Percentiles rank a stretch among this genome's conserved stretches.
Evolutionary conservation across 495 filamentous ascomycete species (phyloP).

Genomic region (Penicillium desertorum): DNA sequence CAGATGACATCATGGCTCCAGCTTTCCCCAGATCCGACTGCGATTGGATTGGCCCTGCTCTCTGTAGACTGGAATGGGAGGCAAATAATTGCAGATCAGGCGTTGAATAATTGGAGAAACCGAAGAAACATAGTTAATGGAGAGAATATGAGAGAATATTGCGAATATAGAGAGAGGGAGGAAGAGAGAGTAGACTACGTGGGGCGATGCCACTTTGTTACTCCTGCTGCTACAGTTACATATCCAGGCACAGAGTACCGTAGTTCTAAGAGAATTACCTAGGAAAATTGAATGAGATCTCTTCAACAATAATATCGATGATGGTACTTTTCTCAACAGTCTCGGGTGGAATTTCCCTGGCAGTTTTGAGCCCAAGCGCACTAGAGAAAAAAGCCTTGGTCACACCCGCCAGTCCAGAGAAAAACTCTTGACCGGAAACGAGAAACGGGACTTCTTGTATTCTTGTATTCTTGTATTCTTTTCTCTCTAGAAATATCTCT

Average conservation of each 20-base stretch:
- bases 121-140: not conserved
- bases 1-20: conserved; percentile 1
- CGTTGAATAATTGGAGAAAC: not conserved
- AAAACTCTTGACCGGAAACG: conserved; percentile 2
- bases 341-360: conserved; percentile 5
- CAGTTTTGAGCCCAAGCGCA: conserved; percentile 1
- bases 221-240: not conserved
- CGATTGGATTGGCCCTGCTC: not conserved
- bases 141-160: not conserved
- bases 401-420: conserved; percentile 5
- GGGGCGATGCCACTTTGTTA: not conserved
- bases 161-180: not conserved
- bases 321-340: not conserved
- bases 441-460: not conserved
- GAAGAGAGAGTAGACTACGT: not conserved
- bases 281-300: not conserved
- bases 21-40: conserved; percentile 2
- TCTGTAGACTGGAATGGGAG: not conserved
- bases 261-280: not conserved
- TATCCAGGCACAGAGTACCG: not conserved
- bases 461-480: not conserved
- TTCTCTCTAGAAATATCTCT: not conserved
- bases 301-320: not conserved
- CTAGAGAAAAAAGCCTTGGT: not conserved
- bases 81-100: not conserved